Percentiles rank a stretch among this genome's conserved stretches.
phyloP scores from a whole-genome alignment of 225 moss, liverwort and hornwort species.

The Bryoerythrophyllum caledonicum region DNA sequence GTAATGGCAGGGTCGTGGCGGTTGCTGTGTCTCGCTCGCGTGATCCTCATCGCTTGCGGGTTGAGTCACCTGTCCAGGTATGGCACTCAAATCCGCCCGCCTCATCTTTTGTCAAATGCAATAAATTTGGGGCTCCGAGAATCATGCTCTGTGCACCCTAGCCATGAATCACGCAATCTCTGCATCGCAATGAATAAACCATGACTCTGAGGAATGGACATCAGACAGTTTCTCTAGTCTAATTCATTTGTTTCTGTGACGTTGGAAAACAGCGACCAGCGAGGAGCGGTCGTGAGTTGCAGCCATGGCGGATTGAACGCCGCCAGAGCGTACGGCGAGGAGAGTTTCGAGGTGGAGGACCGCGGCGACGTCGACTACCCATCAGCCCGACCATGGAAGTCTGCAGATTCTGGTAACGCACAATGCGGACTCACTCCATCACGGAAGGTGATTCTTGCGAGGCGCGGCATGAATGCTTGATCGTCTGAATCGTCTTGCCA shows the following conservation, averaged over 20 bases:
- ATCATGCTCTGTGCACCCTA: neutral
- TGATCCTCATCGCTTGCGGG: constrained; percentile 36
- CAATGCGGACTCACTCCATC: neutral
- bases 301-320: constrained; percentile 17
- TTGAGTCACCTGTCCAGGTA: constrained; percentile 37
- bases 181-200: neutral
- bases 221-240: neutral
- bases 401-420: constrained; percentile 18
- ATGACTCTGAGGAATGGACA: neutral
- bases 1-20: constrained; percentile 49
- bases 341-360: too few species aligned
- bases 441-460: neutral
- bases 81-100: neutral
- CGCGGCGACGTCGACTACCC: neutral
- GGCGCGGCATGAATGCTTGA: neutral
- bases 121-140: neutral
- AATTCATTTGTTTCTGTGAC: neutral
- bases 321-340: neutral
- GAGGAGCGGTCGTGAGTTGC: constrained; percentile 21
- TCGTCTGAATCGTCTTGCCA: neutral
- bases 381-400: constrained; percentile 8
- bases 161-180: neutral
- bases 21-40: constrained; percentile 26
- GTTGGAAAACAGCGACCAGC: constrained; percentile 25
- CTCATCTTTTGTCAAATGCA: neutral